Evolutionary conservation across 2,329 filamentous ascomycete genomes (phyloP).

Genomic region (Diatrype stigma): DNA sequence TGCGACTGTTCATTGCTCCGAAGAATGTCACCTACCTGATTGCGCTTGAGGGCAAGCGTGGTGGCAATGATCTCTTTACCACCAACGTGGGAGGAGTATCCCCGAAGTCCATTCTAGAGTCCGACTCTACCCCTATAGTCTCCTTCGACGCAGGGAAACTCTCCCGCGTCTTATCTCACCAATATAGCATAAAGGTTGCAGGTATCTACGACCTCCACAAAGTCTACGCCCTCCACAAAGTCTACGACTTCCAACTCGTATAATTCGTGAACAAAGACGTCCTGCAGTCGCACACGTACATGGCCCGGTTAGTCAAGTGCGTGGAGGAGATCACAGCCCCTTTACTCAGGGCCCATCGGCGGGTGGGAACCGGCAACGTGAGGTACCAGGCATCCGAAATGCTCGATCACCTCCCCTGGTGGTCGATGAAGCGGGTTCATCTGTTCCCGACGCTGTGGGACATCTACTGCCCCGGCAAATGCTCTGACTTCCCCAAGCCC

Average conservation of each 20-base stretch:
- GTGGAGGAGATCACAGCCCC: conserved; percentile 14
- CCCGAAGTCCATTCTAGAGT: not conserved
- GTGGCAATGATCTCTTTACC: not conserved
- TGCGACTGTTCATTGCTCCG: not conserved
- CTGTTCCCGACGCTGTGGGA: conserved; percentile 3
- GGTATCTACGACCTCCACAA: not conserved
- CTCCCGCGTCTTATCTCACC: not conserved
- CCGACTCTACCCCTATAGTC: not conserved
- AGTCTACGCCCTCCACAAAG: too few species aligned
- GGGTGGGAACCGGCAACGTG: not conserved
- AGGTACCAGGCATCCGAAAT: not conserved
- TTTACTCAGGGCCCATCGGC: not conserved
- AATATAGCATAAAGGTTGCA: not conserved
- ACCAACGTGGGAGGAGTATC: not conserved
- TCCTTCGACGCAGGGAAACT: not conserved
- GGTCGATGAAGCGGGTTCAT: conserved; percentile 3
- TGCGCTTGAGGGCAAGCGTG: not conserved
- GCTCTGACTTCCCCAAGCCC: conserved; percentile 1
- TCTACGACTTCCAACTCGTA: not conserved
- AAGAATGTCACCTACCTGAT: not conserved
- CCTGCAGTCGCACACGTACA: conserved; percentile 17
- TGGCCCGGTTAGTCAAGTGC: conserved; percentile 35
- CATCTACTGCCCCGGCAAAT: conserved; percentile 1
- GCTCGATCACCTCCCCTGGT: not conserved
- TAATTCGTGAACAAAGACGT: conserved; percentile 3